Base-by-base conservation (phyloP, 2,329 filamentous ascomycete species). In the Cryphonectria parasitica region DNA sequence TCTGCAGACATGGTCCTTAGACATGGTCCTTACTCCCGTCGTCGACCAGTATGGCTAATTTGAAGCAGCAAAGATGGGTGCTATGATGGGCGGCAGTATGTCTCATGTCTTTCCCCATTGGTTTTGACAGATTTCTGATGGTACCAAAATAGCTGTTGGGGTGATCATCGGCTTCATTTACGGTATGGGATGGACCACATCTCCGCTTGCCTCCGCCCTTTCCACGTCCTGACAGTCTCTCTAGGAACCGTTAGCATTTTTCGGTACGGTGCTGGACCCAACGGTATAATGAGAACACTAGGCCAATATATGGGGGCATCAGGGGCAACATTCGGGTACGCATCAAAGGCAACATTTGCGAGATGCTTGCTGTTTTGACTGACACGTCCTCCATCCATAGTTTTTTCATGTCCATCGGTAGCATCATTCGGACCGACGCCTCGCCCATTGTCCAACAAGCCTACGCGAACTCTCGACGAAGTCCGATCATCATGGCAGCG, bases 381-480 rank as follows among this genome's bases (percentile, higher is more conserved):
- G 56, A 74, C 36, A 25, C 67, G 25, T 56, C 22, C 36, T 34
- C 52, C 68, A 39, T 34, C 34, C 34, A 28, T 74, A 91, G 89
- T 34, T 98, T 98, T 84, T 99, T 99, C 87, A 99, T 99, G 96
- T 95, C 93, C 70, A 97, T 99, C 76, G 96, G 96, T 76, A 97
- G 94, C 76, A 95, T 97, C 61, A 98, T 99, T 78, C 92, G 96
- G 79, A 95, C 94, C 72, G 96, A 99, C 77, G 90, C 93, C 74
- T 93, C 93, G 60, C 90, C 92, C 52, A 90, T 92, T 77, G 85
- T 91, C 71, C 87, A 90, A 75, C 89, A 94, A 79, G 89, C 92
- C 70, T 97, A 95, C 83, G 88, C 89, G 75, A 89, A 89, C 79
- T 90, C 92, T 66, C 90, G 91, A 75, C 86, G 91, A 76, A 88